These are phyloP conservation scores for Neurospora sp. DNA, from an alignment of 495 filamentous ascomycete species.

Conservation along the genomic window DNA sequence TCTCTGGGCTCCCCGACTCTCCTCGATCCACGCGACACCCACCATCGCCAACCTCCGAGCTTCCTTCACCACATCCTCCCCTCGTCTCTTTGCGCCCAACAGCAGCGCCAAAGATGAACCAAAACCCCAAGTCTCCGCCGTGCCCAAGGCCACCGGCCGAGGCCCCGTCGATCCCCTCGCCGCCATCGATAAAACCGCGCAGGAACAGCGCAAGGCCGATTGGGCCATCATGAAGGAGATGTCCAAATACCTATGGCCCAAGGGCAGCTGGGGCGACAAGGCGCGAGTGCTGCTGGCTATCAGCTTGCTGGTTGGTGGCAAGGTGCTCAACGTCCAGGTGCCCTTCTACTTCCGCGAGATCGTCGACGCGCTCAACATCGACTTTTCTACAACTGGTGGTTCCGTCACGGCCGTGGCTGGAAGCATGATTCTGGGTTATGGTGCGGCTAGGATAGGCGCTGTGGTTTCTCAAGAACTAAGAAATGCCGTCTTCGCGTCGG, in stretches of 20 bases:
- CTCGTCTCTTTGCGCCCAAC: slow-evolving; percentile 1
- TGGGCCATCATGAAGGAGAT: slow-evolving; percentile 99
- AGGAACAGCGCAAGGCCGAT: slow-evolving; percentile 90
- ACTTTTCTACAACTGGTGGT: slow-evolving; percentile 70
- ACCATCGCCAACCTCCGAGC: slow-evolving; percentile 8
- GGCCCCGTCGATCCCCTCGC: slow-evolving; percentile 18
- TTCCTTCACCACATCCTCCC: slow-evolving; percentile 14
- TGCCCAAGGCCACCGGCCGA: slow-evolving; percentile 1
- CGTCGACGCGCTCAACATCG: slow-evolving; percentile 93
- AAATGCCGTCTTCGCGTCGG: slow-evolving; percentile 93
- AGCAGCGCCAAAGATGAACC: neutral
- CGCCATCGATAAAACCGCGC: slow-evolving; percentile 44
- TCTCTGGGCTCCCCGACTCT: neutral
- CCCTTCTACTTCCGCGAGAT: slow-evolving; percentile 99
- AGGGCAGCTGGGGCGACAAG: slow-evolving; percentile 74
- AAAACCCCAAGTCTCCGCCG: neutral
- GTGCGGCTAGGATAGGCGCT: slow-evolving; percentile 75
- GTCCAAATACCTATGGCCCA: slow-evolving; percentile 94
- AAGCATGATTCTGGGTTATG: slow-evolving; percentile 86
- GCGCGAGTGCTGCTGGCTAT: slow-evolving; percentile 74
- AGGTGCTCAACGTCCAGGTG: slow-evolving; percentile 93
- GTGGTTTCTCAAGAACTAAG: slow-evolving; percentile 82
- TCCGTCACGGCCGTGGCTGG: slow-evolving; percentile 85
- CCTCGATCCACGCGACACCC: neutral
- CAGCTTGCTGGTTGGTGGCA: slow-evolving; percentile 75